A percentile compares a stretch with the other conserved stretches of the same genome.
Evolutionary conservation across 1,284 basidiomycete genomes (phyloP).

Genomic region (Trichosporon coremiiforme): DNA sequence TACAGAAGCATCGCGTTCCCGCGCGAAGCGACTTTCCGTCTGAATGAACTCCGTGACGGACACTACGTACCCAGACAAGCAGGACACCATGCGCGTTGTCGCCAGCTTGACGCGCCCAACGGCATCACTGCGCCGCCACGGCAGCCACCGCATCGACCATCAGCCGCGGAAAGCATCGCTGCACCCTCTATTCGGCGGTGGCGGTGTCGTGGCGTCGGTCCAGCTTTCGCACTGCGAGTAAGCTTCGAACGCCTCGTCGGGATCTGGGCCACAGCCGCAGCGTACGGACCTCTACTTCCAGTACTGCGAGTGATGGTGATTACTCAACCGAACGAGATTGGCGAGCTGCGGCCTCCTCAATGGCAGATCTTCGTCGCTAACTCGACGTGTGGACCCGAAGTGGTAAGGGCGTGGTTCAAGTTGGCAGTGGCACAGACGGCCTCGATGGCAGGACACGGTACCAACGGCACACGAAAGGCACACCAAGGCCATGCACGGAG

Average conservation of each 20-base stretch:
- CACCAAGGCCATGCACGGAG: background rate
- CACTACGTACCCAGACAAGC: background rate
- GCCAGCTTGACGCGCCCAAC: background rate
- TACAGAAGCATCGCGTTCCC: background rate
- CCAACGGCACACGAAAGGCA: too few relatives aligned
- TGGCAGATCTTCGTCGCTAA: background rate
- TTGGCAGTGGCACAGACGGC: background rate
- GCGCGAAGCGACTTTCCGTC: background rate
- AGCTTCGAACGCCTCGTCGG: background rate
- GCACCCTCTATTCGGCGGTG: conserved; percentile 10
- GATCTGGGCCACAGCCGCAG: background rate
- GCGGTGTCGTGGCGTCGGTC: conserved; percentile 1
- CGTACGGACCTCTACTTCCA: background rate
- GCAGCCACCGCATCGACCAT: conserved; percentile 5
- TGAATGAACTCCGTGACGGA: background rate
- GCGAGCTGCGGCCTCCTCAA: background rate
- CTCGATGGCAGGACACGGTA: background rate
- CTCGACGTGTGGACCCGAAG: background rate
- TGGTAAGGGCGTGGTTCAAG: background rate
- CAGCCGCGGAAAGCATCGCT: background rate
- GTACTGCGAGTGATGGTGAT: background rate
- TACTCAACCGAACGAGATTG: background rate
- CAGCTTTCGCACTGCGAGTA: background rate
- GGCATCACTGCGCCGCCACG: conserved; percentile 1
- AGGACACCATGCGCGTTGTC: too few relatives aligned